Conservation (phyloP, 257 asterid species). For the Nicotiana tabacum region DNA sequence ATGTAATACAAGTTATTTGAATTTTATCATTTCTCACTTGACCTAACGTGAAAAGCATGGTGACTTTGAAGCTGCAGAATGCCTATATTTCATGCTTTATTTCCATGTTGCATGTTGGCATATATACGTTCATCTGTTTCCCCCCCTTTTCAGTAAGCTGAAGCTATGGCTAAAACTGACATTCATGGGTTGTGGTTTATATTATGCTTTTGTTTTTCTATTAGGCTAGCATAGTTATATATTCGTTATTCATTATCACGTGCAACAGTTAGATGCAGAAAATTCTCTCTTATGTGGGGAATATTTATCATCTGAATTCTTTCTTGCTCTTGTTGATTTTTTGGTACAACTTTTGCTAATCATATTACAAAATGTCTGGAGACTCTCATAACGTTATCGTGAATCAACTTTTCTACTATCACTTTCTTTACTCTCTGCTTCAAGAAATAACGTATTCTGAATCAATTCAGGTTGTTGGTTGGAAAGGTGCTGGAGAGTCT, state of each 20-base stretch:
- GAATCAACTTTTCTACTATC: conserved; percentile 18
- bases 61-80: background rate
- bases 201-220: background rate
- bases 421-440: background rate
- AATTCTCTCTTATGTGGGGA: background rate
- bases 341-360: background rate
- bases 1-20: background rate
- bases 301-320: background rate
- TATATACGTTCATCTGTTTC: background rate
- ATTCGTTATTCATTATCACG: background rate
- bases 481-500: conserved; percentile 37
- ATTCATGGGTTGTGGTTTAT: background rate
- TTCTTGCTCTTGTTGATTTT: background rate
- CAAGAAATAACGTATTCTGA: background rate
- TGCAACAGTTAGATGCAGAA: background rate
- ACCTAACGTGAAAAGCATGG: background rate
- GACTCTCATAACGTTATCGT: background rate
- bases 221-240: background rate
- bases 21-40: background rate
- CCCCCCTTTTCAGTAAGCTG: background rate
- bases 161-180: background rate
- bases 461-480: conserved; percentile 68
- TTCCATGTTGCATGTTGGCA: background rate
- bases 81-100: background rate
- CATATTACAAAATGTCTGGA: background rate